These are phyloP conservation scores for Lasiodiplodia gonubiensis DNA, from an alignment of 2,329 filamentous ascomycete genomes.

Conservation along the genomic window DNA sequence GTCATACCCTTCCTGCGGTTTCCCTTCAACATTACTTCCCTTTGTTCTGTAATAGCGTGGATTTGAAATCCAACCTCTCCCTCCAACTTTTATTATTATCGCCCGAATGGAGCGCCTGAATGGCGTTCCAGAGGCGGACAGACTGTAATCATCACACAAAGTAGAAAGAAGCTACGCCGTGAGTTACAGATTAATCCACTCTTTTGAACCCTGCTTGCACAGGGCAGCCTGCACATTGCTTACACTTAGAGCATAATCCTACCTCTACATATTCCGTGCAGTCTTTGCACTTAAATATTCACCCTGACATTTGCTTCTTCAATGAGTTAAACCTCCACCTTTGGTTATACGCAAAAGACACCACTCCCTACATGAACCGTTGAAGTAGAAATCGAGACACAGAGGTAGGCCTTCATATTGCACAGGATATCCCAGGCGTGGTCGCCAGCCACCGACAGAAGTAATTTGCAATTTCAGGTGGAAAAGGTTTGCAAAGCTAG, in stretches of 20 bases:
- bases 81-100: background rate
- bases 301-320: background rate
- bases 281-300: background rate
- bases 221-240: background rate
- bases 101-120: background rate
- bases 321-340: too few relatives aligned
- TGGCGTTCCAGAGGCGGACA: background rate
- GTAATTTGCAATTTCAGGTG: too few relatives aligned
- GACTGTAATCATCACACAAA: background rate
- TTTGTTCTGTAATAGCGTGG: constrained; percentile 6
- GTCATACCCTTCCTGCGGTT: constrained; percentile 22
- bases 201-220: background rate
- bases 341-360: too few relatives aligned
- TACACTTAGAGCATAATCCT: background rate
- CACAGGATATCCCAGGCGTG: too few relatives aligned
- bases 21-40: background rate
- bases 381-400: too few relatives aligned
- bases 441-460: too few relatives aligned
- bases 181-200: background rate
- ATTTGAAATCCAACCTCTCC: constrained; percentile 7
- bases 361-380: too few relatives aligned
- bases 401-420: too few relatives aligned
- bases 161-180: background rate
- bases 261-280: background rate
- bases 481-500: too few relatives aligned